A percentile compares a stretch with the other conserved stretches of the same genome.
Evolutionary conservation across 2,329 filamentous ascomycete genomes (phyloP).

Genomic region (Teratosphaeria nubilosa): DNA sequence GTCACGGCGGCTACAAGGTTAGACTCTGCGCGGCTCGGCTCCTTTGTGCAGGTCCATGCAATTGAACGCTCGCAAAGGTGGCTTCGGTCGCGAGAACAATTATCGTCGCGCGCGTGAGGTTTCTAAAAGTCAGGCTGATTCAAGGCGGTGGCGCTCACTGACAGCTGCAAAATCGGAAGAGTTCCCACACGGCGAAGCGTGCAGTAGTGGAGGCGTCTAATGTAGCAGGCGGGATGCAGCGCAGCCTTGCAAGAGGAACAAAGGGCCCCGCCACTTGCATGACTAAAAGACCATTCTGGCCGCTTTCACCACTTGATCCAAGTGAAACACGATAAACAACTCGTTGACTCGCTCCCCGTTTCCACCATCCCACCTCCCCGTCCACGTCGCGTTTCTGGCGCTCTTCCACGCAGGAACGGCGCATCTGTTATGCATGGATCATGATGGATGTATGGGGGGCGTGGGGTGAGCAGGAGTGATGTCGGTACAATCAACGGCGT

Average conservation of each 20-base stretch:
- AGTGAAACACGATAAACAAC: not conserved
- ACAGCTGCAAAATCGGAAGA: not conserved
- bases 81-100: not conserved
- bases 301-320: not conserved
- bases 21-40: not conserved
- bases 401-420: not conserved
- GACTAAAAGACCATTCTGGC: not conserved
- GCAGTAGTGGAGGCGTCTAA: not conserved
- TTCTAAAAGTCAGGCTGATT: not conserved
- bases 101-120: not conserved
- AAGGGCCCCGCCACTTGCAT: not conserved
- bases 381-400: not conserved
- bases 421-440: not conserved
- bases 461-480: not conserved
- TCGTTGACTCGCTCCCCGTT: not conserved
- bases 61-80: not conserved
- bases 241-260: not conserved
- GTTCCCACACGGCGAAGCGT: not conserved
- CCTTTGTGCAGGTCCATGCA: not conserved
- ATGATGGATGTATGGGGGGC: not conserved
- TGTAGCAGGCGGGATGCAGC: not conserved
- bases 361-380: not conserved
- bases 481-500: not conserved
- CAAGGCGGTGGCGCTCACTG: not conserved
- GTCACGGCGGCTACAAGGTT: not conserved